Evolutionary conservation across 192 early-diverging fungal genomes (phyloP), one percentile per base, ranked within the genome.

Genomic region (Diversispora eburnea): DNA sequence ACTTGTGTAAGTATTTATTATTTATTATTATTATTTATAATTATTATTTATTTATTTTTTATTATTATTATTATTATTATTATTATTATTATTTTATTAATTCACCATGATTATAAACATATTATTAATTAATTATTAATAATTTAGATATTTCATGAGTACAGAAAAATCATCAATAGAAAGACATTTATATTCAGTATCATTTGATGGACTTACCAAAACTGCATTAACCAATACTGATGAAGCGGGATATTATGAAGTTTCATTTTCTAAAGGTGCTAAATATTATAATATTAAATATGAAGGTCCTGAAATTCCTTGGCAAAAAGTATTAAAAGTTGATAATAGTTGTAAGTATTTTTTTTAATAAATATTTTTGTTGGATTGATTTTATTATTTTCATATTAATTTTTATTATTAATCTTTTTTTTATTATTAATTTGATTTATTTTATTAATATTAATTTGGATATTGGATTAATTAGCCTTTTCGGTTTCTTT

Each of bases 231-330:
- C 81, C 10, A 77, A 83, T 69, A 75, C 77, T 0, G 79, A 81
- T 42, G 62, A 79, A 22, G 78, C 74, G 33, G 93, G 88, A 3
- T 91, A 83, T 69, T 98, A 94, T 70, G 64, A 73, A 7, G 91
- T 85, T 0, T 78, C 76, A 7, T 94, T 98, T 77, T 95, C 94
- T 9, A 84, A 89, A 0, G 83, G 85, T 5, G 87, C 81, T 55
- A 82, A 84, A 19, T 95, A 92, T 77, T 94, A 92, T 67, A 65
- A 87, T 60, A 79, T 97, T 15, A 79, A 81, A n/a, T 95, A 97
- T 67, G 75, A 82, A 22, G 97, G 97, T 0, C 97, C 97, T 4
- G 88, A 88, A 72, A 80, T 94, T 5, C 95, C 95, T 10, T 93
- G 86, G 83, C 87, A 90, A 74, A 83, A 82, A 17, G 85, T 94